These are phyloP conservation scores for Codiaeum variegatum DNA, from an alignment of 441 rosid genomes.

Conservation along the genomic window DNA sequence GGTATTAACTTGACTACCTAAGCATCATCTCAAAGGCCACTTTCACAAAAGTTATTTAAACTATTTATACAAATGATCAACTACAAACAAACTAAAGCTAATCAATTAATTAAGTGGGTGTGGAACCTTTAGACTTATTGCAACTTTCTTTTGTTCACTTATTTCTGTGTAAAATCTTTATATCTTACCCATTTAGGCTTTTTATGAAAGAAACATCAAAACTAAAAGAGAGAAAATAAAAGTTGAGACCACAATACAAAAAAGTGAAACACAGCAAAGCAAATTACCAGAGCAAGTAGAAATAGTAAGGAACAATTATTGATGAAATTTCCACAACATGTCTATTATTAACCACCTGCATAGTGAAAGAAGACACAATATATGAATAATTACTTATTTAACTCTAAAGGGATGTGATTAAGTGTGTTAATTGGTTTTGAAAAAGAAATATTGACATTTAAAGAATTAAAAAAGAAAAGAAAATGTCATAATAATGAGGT, in stretches of 20 bases:
- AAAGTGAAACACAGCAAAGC: constrained; percentile 19
- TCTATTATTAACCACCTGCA: constrained; percentile 44
- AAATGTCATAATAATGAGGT: not conserved
- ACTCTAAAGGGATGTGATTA: no score
- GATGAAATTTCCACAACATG: not conserved
- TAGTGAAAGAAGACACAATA: not conserved
- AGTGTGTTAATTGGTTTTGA: not conserved
- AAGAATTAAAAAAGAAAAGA: not conserved
- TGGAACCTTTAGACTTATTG: constrained; percentile 28
- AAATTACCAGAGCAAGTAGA: constrained; percentile 13
- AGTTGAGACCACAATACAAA: constrained; percentile 22
- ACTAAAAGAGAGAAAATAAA: not conserved
- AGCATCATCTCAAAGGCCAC: constrained; percentile 17
- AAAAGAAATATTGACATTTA: not conserved
- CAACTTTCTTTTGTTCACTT: constrained; percentile 29
- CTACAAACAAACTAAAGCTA: constrained; percentile 15
- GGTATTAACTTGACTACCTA: constrained; percentile 18
- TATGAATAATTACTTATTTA: not conserved
- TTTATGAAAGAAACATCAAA: constrained; percentile 15
- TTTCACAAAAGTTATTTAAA: constrained; percentile 21
- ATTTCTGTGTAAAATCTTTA: constrained; percentile 33
- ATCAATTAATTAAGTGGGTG: not conserved
- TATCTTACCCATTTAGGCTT: constrained; percentile 10
- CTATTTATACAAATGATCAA: constrained; percentile 22
- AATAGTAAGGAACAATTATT: not conserved